These are phyloP conservation scores for Hibiscus tridactylites DNA, from an alignment of 345 rosid genomes.

Conservation along the genomic window DNA sequence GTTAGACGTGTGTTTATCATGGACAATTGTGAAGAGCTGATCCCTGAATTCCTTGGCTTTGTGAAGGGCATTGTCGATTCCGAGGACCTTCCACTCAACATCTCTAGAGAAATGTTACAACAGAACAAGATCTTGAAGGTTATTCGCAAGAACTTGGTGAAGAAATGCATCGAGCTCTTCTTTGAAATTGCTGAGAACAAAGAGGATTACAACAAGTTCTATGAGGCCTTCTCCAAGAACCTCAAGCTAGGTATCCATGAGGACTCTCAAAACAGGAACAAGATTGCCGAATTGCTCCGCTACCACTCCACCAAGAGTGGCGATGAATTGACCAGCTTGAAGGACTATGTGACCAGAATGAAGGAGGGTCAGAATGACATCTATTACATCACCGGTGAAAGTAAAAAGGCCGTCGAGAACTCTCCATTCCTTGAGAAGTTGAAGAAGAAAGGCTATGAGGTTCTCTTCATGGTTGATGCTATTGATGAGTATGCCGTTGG, in stretches of 20 bases:
- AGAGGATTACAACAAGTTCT: slow-evolving; percentile 90
- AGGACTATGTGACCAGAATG: slow-evolving; percentile 92
- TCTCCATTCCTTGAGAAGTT: slow-evolving; percentile 92
- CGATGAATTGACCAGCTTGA: slow-evolving; percentile 76
- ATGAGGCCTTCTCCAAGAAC: slow-evolving; percentile 83
- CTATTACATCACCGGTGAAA: slow-evolving; percentile 84
- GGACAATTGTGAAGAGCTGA: slow-evolving; percentile 91
- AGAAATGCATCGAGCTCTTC: slow-evolving; percentile 87
- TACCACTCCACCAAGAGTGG: slow-evolving; percentile 95
- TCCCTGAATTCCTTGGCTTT: slow-evolving; percentile 76
- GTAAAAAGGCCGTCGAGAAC: slow-evolving; percentile 90
- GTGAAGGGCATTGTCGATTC: slow-evolving; percentile 91
- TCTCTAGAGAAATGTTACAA: slow-evolving; percentile 72
- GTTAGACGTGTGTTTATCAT: slow-evolving; percentile 89
- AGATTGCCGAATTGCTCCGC: slow-evolving; percentile 73
- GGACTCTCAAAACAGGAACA: slow-evolving; percentile 68
- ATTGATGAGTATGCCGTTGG: slow-evolving; percentile 82
- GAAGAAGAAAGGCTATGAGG: slow-evolving; percentile 83
- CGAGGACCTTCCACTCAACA: slow-evolving; percentile 85
- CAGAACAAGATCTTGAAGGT: slow-evolving; percentile 94
- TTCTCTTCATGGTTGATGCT: slow-evolving; percentile 78
- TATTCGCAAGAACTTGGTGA: slow-evolving; percentile 82
- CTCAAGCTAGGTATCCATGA: slow-evolving; percentile 85
- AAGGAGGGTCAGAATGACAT: slow-evolving; percentile 83
- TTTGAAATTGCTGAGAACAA: slow-evolving; percentile 90